These are phyloP conservation scores for Endoconidiophora laricicola DNA, from an alignment of 2,329 filamentous ascomycete species.

Conservation along the genomic window DNA sequence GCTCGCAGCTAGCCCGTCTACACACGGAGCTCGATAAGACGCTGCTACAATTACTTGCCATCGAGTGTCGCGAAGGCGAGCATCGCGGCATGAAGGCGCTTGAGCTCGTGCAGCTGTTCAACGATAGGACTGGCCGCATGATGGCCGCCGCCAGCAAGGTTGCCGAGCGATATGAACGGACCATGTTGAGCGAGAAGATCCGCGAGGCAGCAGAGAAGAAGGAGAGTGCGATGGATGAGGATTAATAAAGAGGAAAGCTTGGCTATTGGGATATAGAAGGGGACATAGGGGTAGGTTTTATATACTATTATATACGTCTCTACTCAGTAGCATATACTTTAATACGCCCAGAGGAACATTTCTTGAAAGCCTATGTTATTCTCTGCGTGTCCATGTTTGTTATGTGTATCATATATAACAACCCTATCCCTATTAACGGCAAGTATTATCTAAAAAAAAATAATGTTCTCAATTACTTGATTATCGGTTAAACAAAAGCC, in stretches of 20 bases:
- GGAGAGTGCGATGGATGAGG: conserved; percentile 5
- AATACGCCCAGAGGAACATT: too few relatives aligned
- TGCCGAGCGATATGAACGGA: conserved; percentile 66
- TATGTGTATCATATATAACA: too few relatives aligned
- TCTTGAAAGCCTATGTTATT: too few relatives aligned
- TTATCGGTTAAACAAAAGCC: too few relatives aligned
- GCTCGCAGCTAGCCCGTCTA: conserved; percentile 47
- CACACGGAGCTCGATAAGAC: conserved; percentile 83
- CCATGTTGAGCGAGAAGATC: conserved; percentile 79
- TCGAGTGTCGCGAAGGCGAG: conserved; percentile 84
- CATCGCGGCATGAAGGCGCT: conserved; percentile 88
- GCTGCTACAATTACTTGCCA: conserved; percentile 70
- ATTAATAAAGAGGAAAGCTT: background rate
- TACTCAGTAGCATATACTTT: too few relatives aligned
- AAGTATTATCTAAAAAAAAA: too few relatives aligned
- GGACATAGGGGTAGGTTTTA: background rate
- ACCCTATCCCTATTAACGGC: too few relatives aligned
- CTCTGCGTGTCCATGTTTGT: too few relatives aligned
- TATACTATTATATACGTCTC: too few relatives aligned
- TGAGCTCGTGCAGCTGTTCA: conserved; percentile 76
- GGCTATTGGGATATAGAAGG: background rate
- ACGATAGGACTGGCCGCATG: conserved; percentile 73
- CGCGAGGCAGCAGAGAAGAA: conserved; percentile 25
- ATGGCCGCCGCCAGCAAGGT: conserved; percentile 81
- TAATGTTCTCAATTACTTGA: too few relatives aligned